Base-by-base conservation (phyloP, 208 protist genomes). In the Leishmania major region DNA sequence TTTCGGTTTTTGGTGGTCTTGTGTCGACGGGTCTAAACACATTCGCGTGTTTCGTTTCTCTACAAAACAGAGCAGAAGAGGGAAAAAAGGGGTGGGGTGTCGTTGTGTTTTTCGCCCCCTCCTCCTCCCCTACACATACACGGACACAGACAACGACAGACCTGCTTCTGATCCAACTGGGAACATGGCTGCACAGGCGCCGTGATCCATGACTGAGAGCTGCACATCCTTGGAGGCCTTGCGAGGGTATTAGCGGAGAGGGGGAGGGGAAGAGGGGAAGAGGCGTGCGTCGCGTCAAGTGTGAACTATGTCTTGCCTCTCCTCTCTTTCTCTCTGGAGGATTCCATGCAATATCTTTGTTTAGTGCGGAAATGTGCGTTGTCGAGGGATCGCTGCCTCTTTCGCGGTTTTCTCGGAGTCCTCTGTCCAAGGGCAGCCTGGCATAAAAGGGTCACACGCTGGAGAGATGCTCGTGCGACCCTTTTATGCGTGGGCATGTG, bases 291-390 rank as follows among this genome's bases (percentile, higher is more conserved):
- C 19, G n/a, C 45, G 35, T 53, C 8, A 40, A 31, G 40, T 53
- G 37, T 51, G 28, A n/a, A 8, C 40, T 55, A 22, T 62, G 64
- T 77, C 35, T 57, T 73, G 69, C 81, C 77, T 64, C 22, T 45
- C 70, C 74, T 81, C 79, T 43, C 76, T 77, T 70, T 75, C 13
- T 66, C 43, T 71, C 64, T 64, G 25, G 66, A 17, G 31, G 70
- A 11, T 31, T 3, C 47, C 15, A 43, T 35, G 22, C 10, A 45
- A 4, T 72, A 10, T 31, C 43, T 3, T 74, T 45, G 47, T 37
- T 80, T 35, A 60, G 53, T 13, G n/a, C n/a, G 37, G 17, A 28
- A n/a, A 31, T 37, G 4, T 60, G 53, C 62, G 62, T 67, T 37
- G 28, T 10, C 11, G 31, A 19, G 62, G 11, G 10, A 13, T 37